phyloP scores from a whole-genome alignment of 805 yeast species.

The Dipodascus geniculatus region DNA sequence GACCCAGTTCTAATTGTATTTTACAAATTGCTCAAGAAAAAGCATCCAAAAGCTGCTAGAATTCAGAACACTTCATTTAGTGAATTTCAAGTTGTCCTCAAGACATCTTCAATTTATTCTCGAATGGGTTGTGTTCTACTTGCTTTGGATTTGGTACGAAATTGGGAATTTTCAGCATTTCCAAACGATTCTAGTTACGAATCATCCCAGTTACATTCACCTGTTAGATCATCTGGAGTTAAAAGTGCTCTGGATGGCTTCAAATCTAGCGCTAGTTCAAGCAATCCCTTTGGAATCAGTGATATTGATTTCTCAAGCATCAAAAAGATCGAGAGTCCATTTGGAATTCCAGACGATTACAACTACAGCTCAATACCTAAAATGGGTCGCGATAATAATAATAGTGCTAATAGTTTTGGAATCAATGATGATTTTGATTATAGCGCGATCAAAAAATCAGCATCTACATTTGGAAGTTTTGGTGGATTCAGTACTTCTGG shows the following conservation, averaged over 20 bases:
- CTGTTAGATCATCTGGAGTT: not conserved
- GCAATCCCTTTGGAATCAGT: not conserved
- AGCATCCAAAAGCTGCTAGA: conserved; percentile 31
- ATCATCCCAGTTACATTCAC: not conserved
- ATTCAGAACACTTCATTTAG: conserved; percentile 6
- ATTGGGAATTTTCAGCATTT: conserved; percentile 47
- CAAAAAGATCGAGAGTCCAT: not conserved
- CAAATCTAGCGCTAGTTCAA: not conserved
- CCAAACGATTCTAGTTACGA: not conserved
- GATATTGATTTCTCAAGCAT: not conserved
- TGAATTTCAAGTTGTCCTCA: conserved; percentile 53
- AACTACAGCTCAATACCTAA: conserved; percentile 2
- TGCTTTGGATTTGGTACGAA: conserved; percentile 46
- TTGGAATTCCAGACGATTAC: not conserved
- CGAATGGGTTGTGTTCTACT: conserved; percentile 89
- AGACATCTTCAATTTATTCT: conserved; percentile 54
- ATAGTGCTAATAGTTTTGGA: not conserved
- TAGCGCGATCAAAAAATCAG: not conserved
- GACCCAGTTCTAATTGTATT: conserved; percentile 73
- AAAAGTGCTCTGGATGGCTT: not conserved
- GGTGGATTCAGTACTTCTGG: not conserved
- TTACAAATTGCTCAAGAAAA: conserved; percentile 48
- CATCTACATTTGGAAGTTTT: not conserved
- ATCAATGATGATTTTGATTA: not conserved
- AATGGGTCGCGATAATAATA: conserved; percentile 1